Base-by-base conservation (phyloP, 1,284 basidiomycete species). In the Papiliotrema flavescens region DNA sequence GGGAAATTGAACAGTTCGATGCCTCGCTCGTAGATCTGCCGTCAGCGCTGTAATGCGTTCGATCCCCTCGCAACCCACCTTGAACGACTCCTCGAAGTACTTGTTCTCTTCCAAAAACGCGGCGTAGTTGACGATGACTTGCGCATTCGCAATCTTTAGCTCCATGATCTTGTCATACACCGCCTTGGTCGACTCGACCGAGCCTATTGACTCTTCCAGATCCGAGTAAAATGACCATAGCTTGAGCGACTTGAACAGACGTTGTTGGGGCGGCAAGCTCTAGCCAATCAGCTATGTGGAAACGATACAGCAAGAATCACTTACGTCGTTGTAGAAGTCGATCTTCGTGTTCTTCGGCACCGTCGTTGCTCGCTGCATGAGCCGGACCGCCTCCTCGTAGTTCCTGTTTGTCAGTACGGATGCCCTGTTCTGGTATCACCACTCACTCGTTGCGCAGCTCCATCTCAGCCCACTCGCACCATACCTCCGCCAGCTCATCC, bases 391-490 rank as follows among this genome's bases (percentile, higher is more conserved):
- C 63, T 97, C 93, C 60, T 97, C 93, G 66, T 95, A 98, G 71
- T 97, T 94, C 62, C 93, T 94, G 70, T 28, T 59, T 40, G 54
- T 49, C n/a, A 54, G n/a, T n/a, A n/a, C n/a, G n/a, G n/a, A n/a
- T n/a, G n/a, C n/a, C n/a, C 32, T 19, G 11, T 28, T n/a, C 5
- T 9, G 24, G 3, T 8, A 42, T 11, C 14, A 19, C 26, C 20
- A 83, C 89, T 68, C 75, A 92, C 90, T 93, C 93, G 47, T 95
- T 88, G 36, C 96, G 84, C 46, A 98, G 81, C 74, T 99, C 96
- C 88, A 98, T 87, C 77, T 98, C 95, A 9, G 96, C 87, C 95
- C 95, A 98, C 75, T 97, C 93, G 73, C 92, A 96, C 96, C 96
- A 99, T 15, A 98, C 84, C 75, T 98, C 96, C 0, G 96, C 96